Conservation (phyloP, 495 filamentous ascomycete species). For the Hypoxylon fuscum region DNA sequence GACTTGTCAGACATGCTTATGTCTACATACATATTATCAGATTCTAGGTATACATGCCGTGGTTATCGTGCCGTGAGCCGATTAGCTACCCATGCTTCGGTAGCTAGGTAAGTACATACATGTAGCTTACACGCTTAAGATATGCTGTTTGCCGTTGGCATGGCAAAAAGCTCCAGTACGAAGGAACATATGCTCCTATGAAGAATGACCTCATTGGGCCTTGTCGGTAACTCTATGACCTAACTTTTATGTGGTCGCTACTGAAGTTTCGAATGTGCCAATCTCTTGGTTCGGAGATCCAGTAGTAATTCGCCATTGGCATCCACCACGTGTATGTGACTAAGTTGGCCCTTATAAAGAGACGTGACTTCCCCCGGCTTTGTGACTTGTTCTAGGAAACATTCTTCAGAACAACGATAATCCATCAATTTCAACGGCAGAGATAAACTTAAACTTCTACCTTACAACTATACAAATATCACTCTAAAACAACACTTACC, state of each 20-base stretch:
- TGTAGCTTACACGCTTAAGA: background rate
- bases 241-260: constrained; percentile 23
- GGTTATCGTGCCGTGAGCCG: constrained; percentile 31
- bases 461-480: constrained; percentile 13
- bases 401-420: background rate
- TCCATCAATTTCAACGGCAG: constrained; percentile 5
- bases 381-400: too few species aligned
- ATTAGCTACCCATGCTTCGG: constrained; percentile 1
- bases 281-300: constrained; percentile 16
- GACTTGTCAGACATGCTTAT: background rate
- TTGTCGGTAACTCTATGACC: constrained; percentile 31
- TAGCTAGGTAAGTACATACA: background rate
- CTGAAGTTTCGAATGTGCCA: constrained; percentile 9
- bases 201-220: constrained; percentile 38
- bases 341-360: constrained; percentile 19
- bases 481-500: constrained; percentile 32
- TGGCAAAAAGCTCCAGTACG: constrained; percentile 1
- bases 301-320: constrained; percentile 2
- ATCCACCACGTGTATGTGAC: constrained; percentile 7
- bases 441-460: constrained; percentile 12
- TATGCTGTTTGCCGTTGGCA: too few species aligned
- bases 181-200: constrained; percentile 4
- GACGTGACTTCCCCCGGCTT: constrained; percentile 9
- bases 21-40: background rate
- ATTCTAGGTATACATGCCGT: background rate